Evolutionary conservation across 495 filamentous ascomycete species (phyloP).

Genomic region (Ramalina intermedia): DNA sequence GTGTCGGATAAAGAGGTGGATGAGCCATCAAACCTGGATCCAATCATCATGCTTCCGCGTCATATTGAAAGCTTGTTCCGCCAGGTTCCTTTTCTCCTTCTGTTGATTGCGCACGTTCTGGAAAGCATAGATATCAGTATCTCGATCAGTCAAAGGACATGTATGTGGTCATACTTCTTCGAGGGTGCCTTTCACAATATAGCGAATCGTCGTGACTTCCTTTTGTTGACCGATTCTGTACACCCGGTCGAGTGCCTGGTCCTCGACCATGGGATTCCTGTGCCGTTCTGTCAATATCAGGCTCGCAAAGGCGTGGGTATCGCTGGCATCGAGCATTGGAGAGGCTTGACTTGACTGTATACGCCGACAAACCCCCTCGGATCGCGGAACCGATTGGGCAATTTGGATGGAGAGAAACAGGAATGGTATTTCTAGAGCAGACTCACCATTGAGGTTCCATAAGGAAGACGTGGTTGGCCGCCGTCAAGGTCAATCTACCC

Average conservation of each 20-base stretch:
- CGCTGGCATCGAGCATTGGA: too few species aligned
- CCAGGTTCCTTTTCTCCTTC: slow-evolving; percentile 6
- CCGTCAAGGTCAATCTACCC: slow-evolving; percentile 14
- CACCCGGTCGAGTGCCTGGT: slow-evolving; percentile 20
- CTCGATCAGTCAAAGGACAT: neutral
- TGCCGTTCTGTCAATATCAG: slow-evolving; percentile 8
- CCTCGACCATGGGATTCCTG: slow-evolving; percentile 22
- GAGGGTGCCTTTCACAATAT: slow-evolving; percentile 18
- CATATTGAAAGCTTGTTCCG: slow-evolving; percentile 8
- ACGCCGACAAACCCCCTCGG: too few species aligned
- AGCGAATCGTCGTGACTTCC: slow-evolving; percentile 15
- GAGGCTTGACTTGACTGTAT: too few species aligned
- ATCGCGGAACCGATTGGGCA: too few species aligned
- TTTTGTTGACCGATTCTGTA: slow-evolving; percentile 20
- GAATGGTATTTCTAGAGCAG: too few species aligned
- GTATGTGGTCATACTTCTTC: slow-evolving; percentile 12
- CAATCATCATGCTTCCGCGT: slow-evolving; percentile 1
- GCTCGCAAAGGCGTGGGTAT: too few species aligned
- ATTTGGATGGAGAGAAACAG: too few species aligned
- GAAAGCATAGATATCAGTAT: neutral
- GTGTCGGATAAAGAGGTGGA: too few species aligned
- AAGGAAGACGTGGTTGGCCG: slow-evolving; percentile 24
- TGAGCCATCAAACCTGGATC: slow-evolving; percentile 2
- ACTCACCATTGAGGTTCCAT: slow-evolving; percentile 18
- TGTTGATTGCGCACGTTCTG: slow-evolving; percentile 9